phyloP scores from a whole-genome alignment of 1,284 basidiomycete species.

The Puccinia horiana region DNA sequence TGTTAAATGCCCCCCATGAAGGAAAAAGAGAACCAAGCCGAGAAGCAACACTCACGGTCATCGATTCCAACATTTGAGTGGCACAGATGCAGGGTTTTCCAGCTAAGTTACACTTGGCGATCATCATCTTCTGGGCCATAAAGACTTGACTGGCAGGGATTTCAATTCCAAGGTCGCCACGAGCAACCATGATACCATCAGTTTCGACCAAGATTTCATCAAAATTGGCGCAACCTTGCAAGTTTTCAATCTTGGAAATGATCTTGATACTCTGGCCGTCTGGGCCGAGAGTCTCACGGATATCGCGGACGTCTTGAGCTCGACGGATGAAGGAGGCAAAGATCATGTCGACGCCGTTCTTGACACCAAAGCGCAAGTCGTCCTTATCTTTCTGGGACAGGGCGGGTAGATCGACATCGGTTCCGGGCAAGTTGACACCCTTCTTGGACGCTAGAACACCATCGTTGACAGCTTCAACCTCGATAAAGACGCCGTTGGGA shows the following conservation, averaged over 20 bases:
- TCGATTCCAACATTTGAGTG: conserved; percentile 99
- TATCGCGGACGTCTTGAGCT: conserved; percentile 85
- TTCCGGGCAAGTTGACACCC: conserved; percentile 99
- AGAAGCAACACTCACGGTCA: conserved; percentile 74
- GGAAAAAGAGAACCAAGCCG: background rate
- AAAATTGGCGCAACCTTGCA: conserved; percentile 95
- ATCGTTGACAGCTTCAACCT: conserved; percentile 88
- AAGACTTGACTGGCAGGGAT: conserved; percentile 97
- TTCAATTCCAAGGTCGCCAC: conserved; percentile 96
- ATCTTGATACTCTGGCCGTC: conserved; percentile 93
- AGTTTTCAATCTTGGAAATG: conserved; percentile 98
- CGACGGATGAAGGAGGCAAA: conserved; percentile 97
- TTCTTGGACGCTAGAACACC: conserved; percentile 93
- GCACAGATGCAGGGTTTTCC: conserved; percentile 98
- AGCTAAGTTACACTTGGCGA: conserved; percentile 92
- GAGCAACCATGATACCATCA: conserved; percentile 97
- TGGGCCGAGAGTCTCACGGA: conserved; percentile 83
- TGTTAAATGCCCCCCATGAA: background rate
- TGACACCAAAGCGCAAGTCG: conserved; percentile 91
- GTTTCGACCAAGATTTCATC: conserved; percentile 90
- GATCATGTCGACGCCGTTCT: conserved; percentile 97
- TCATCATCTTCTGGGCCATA: conserved; percentile 99
- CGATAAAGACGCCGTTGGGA: conserved; percentile 71
- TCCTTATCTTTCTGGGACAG: conserved; percentile 97
- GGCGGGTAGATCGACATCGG: conserved; percentile 93